Evolutionary conservation across 2,329 filamentous ascomycete genomes (phyloP).

Genomic region (Geoglossum cookeanum): DNA sequence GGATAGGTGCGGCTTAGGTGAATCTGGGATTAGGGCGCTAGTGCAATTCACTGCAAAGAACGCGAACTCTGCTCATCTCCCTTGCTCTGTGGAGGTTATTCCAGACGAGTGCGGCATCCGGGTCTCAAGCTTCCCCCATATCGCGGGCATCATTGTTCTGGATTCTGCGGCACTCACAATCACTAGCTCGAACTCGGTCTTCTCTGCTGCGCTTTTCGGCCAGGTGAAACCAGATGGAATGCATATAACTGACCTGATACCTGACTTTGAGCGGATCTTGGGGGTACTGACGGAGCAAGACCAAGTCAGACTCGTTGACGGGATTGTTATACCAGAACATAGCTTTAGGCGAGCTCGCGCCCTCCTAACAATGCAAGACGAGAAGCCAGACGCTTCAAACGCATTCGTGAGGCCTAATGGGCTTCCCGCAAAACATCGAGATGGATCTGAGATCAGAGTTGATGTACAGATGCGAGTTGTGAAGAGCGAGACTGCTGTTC

Average conservation of each 20-base stretch:
- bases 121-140: constrained; percentile 88
- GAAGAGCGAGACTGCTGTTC: constrained; percentile 56
- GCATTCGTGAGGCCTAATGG: constrained; percentile 72
- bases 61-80: constrained; percentile 58
- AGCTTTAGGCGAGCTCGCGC: constrained; percentile 82
- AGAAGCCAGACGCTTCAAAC: constrained; percentile 53
- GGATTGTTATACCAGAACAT: constrained; percentile 93
- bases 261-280: constrained; percentile 70
- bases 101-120: constrained; percentile 52
- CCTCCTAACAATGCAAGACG: constrained; percentile 65
- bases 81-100: constrained; percentile 60
- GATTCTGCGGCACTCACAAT: constrained; percentile 61
- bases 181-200: constrained; percentile 86
- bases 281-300: constrained; percentile 73
- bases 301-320: constrained; percentile 63
- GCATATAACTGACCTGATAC: constrained; percentile 61
- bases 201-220: constrained; percentile 82
- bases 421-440: constrained; percentile 67
- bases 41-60: constrained; percentile 77
- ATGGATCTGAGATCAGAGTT: constrained; percentile 80
- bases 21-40: constrained; percentile 49
- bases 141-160: constrained; percentile 88
- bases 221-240: constrained; percentile 68
- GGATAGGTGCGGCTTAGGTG: constrained; percentile 53
- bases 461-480: constrained; percentile 95